These are phyloP conservation scores for Suillus tomentosus DNA, from an alignment of 768 basidiomycete species.

Conservation along the genomic window DNA sequence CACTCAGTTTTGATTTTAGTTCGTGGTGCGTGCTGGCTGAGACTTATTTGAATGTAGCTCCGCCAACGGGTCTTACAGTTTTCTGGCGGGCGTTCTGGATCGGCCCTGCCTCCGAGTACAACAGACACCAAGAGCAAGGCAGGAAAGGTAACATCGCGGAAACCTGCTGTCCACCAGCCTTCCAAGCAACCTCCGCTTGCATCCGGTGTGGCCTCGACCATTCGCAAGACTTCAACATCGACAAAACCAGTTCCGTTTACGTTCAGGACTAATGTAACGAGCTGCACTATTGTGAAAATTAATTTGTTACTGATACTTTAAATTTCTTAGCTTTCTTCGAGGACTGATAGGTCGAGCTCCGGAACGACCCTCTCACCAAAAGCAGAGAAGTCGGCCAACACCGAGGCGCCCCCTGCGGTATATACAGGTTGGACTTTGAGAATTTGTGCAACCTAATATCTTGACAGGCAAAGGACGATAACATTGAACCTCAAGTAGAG, in stretches of 20 bases:
- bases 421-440: neutral
- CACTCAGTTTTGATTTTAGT: neutral
- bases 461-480: neutral
- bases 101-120: neutral
- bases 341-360: neutral
- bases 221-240: neutral
- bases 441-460: neutral
- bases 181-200: neutral
- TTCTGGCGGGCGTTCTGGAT: neutral
- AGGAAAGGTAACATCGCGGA: neutral
- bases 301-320: neutral
- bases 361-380: neutral
- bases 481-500: neutral
- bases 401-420: neutral
- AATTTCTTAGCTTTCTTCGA: neutral
- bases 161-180: neutral
- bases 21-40: neutral
- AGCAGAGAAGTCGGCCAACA: neutral
- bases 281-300: neutral
- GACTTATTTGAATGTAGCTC: neutral
- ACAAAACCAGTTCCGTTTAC: neutral
- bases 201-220: neutral
- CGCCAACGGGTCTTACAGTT: neutral
- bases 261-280: conserved; percentile 1
- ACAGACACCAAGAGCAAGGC: too few species aligned